These are phyloP conservation scores for Plectosphaerella sp. DNA, from an alignment of 2,329 filamentous ascomycete genomes.

Conservation along the genomic window DNA sequence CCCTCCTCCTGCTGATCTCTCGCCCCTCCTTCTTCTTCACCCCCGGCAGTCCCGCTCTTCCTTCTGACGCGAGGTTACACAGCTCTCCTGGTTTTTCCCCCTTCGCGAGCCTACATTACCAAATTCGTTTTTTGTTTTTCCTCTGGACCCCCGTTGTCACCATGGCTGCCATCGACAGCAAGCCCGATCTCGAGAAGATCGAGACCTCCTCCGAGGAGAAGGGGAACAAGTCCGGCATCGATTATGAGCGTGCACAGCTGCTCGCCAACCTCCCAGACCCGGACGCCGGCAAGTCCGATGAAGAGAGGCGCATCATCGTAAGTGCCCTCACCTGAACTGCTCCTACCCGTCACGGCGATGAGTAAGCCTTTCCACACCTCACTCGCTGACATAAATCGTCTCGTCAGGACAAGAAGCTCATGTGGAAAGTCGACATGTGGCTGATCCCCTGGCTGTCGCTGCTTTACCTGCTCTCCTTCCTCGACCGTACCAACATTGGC, in stretches of 20 bases:
- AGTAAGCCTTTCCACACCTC: background rate
- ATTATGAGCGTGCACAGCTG: conserved; percentile 20
- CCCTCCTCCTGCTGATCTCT: too few species aligned
- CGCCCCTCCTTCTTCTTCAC: too few species aligned
- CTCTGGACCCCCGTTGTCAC: background rate
- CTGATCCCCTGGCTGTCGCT: conserved; percentile 54
- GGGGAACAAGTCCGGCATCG: conserved; percentile 8
- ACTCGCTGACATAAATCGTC: conserved; percentile 1
- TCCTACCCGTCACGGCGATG: background rate
- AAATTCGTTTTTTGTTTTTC: too few species aligned
- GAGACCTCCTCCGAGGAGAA: conserved; percentile 10
- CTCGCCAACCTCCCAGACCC: conserved; percentile 28
- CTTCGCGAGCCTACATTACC: too few species aligned
- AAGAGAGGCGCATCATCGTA: conserved; percentile 59
- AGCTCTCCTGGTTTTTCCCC: too few species aligned
- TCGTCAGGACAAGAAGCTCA: conserved; percentile 53
- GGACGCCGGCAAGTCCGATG: conserved; percentile 60
- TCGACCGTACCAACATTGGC: conserved; percentile 20
- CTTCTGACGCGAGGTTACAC: too few species aligned
- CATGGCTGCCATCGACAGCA: conserved; percentile 7
- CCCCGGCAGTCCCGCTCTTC: too few species aligned
- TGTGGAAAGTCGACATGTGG: conserved; percentile 57
- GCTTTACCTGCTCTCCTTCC: conserved; percentile 22
- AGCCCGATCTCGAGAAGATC: conserved; percentile 9
- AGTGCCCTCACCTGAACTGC: conserved; percentile 18